These are phyloP conservation scores for Suillus lakei DNA, from an alignment of 768 basidiomycete species.

Conservation along the genomic window DNA sequence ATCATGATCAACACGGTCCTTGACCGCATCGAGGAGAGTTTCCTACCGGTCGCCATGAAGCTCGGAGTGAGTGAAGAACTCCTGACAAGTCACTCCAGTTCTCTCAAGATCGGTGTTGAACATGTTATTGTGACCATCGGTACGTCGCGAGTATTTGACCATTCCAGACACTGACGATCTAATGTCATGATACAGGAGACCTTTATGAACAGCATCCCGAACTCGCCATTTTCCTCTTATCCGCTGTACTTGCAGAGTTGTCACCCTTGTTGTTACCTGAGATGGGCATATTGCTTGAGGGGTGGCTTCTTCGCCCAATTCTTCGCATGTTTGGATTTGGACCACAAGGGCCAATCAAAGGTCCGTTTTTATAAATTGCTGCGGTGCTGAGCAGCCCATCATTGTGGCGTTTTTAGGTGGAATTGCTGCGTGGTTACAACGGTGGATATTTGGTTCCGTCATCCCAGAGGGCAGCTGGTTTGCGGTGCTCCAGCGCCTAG, in stretches of 20 bases:
- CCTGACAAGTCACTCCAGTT: constrained; percentile 23
- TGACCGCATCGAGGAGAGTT: constrained; percentile 26
- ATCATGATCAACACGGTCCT: constrained; percentile 26
- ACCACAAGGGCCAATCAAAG: constrained; percentile 37
- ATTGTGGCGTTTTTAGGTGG: background rate
- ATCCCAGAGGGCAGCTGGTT: background rate
- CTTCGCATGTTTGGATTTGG: constrained; percentile 43
- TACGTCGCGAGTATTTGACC: background rate
- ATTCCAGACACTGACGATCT: background rate
- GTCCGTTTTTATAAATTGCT: constrained; percentile 16
- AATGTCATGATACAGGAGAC: constrained; percentile 32
- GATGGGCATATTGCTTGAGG: constrained; percentile 28
- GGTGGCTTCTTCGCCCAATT: constrained; percentile 35
- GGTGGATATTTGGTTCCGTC: background rate
- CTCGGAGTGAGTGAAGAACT: constrained; percentile 30
- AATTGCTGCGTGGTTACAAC: background rate
- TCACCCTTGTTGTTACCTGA: constrained; percentile 6
- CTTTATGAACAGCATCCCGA: constrained; percentile 41
- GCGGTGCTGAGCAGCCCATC: background rate
- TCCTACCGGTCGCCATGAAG: constrained; percentile 28
- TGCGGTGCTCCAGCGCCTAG: background rate
- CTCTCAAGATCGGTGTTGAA: constrained; percentile 29
- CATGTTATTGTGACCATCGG: constrained; percentile 29
- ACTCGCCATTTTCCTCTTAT: constrained; percentile 29
- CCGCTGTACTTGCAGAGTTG: constrained; percentile 15